Evolutionary conservation across 495 filamentous ascomycete species (phyloP), one percentile per base, ranked within the genome.

Genomic region (Penicillium tannophilum): DNA sequence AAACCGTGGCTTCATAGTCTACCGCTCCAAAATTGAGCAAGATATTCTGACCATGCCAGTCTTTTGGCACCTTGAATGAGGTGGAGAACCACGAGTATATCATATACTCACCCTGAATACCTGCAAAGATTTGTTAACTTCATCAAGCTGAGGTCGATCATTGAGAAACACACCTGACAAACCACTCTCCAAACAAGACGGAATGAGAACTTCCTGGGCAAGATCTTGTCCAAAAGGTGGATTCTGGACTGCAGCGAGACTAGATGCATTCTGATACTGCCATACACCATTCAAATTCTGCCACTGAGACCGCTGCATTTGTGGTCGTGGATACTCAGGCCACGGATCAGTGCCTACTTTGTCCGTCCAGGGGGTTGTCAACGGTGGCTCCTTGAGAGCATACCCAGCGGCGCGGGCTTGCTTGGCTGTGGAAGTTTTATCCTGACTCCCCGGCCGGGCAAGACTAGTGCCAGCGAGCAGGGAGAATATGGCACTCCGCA

Each of bases 21-120:
- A 89, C 84, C 1, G 87, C 87, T 44, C 82, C 87, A 53, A 90
- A 90, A 51, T 88, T 84, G n/a, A 90, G 74, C 52, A 88, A 53
- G 4, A 87, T 71, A 0, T 70, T 58, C 54, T 78, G 60, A 17
- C 58, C 63, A 2, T 72, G 59, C 79, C 83, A 88, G 42, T 66
- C 61, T 0, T 68, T 55, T 3, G 84, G 81, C 0, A 88, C 72
- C 2, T 67, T 73, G 58, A 90, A 88, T 4, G 70, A 76, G 7
- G 79, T 87, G n/a, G 72, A 68, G 48, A 84, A 87, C 84, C 84
- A 86, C 36, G 85, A 87, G 60, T 83, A 82, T 30, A 79, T 70
- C 8, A 74, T 70, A 46, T 75, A 74, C 1, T 55, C 56, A 1
- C 68, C 68, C 72, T 83, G 81, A 16, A 89, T 72, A 1, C 86